Conservation (phyloP, 148 eudicot genomes). For the Silene uniflora region DNA sequence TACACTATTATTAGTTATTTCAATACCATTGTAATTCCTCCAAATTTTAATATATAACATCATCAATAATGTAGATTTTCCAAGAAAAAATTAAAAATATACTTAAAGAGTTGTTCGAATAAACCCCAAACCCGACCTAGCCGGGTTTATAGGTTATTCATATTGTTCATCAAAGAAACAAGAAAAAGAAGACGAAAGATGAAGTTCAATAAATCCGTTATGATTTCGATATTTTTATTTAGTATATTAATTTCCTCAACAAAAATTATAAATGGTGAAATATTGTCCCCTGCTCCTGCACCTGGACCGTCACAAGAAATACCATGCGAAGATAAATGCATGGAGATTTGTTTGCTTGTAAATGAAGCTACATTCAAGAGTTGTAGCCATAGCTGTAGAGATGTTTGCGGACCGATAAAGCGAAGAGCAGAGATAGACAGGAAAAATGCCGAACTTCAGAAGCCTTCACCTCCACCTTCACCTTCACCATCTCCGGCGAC, state of each 20-base stretch:
- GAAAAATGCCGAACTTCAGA: background rate
- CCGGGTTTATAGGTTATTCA: background rate
- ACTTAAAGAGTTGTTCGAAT: background rate
- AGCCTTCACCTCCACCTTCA: background rate
- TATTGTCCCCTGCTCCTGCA: background rate
- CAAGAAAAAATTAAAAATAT: background rate
- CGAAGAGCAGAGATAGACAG: too few species aligned
- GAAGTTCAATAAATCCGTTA: background rate
- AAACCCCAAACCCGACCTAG: background rate
- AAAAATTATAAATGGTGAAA: background rate
- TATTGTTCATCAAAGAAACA: background rate
- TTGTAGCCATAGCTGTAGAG: background rate
- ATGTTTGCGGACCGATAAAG: background rate
- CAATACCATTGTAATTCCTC: background rate
- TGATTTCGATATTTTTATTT: background rate
- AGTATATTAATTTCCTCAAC: background rate
- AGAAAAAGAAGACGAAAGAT: background rate
- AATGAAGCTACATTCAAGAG: background rate
- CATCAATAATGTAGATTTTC: background rate
- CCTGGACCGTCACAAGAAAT: background rate
- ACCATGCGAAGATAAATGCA: background rate
- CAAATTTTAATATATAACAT: background rate
- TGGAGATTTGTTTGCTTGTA: background rate
- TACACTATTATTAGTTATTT: background rate
- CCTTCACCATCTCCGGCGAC: background rate